phyloP scores from a whole-genome alignment of 257 asterid species.

The Solanum pimpinellifolium region DNA sequence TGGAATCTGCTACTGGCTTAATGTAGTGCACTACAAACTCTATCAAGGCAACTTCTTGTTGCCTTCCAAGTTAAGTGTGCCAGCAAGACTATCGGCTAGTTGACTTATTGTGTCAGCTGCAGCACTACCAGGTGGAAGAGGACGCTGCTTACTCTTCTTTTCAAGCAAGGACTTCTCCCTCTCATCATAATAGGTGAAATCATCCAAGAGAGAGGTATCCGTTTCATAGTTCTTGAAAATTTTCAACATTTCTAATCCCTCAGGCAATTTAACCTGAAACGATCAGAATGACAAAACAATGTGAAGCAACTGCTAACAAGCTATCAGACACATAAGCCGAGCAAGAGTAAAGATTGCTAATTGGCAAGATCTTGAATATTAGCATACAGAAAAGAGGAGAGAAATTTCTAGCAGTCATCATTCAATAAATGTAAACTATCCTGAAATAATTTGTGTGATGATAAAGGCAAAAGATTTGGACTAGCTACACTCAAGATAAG shows the following conservation, averaged over 20 bases:
- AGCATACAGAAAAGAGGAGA: not conserved
- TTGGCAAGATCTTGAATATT: not conserved
- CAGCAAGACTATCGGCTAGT: slow-evolving; percentile 60
- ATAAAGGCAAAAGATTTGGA: not conserved
- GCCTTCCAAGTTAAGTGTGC: slow-evolving; percentile 54
- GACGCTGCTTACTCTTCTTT: slow-evolving; percentile 74
- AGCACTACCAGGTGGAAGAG: slow-evolving; percentile 31
- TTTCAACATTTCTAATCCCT: slow-evolving; percentile 82
- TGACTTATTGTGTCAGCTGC: slow-evolving; percentile 60
- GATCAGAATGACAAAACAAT: not conserved
- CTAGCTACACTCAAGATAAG: not conserved
- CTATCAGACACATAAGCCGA: not conserved
- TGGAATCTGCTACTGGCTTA: slow-evolving; percentile 13
- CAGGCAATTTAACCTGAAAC: slow-evolving; percentile 79
- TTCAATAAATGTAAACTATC: not conserved
- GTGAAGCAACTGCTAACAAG: not conserved
- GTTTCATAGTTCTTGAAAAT: slow-evolving; percentile 78
- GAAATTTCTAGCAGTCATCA: not conserved
- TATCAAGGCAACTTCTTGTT: slow-evolving; percentile 35
- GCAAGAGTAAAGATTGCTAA: not conserved
- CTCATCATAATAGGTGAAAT: slow-evolving; percentile 81
- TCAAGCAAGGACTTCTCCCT: slow-evolving; percentile 66
- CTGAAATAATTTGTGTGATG: not conserved
- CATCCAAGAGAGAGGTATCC: slow-evolving; percentile 84
- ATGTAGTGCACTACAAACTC: slow-evolving; percentile 23